phyloP scores from a whole-genome alignment of 129 eudicot genomes.

The Gnaphalium uliginosum region DNA sequence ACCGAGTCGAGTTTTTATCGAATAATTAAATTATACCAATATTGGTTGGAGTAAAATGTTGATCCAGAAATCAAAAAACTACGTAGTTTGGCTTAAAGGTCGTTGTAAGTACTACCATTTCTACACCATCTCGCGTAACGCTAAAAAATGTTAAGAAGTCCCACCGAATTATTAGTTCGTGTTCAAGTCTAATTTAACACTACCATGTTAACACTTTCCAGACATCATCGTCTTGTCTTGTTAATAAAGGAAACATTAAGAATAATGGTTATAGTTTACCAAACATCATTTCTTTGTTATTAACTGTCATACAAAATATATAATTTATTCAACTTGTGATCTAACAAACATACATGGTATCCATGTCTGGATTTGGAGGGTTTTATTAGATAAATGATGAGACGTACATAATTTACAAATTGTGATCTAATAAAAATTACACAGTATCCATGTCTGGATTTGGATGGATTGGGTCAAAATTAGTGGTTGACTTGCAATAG shows the following conservation, averaged over 20 bases:
- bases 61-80: no score
- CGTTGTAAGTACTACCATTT: background rate
- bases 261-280: no score
- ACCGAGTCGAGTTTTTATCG: no score
- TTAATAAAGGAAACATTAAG: background rate
- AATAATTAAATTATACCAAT: no score
- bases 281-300: background rate
- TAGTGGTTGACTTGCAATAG: constrained; percentile 11
- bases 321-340: background rate
- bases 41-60: no score
- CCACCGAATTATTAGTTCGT: background rate
- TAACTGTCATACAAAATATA: no score
- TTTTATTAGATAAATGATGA: background rate
- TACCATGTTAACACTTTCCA: background rate
- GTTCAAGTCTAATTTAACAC: background rate
- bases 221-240: background rate
- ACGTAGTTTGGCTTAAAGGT: no score
- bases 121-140: background rate
- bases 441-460: background rate
- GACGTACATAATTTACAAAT: no score
- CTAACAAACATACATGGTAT: no score
- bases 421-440: background rate
- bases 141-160: background rate
- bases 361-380: background rate
- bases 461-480: constrained; percentile 4